Evolutionary conservation across 164 flowering plant genomes (phyloP).

Genomic region (Annona cherimola): DNA sequence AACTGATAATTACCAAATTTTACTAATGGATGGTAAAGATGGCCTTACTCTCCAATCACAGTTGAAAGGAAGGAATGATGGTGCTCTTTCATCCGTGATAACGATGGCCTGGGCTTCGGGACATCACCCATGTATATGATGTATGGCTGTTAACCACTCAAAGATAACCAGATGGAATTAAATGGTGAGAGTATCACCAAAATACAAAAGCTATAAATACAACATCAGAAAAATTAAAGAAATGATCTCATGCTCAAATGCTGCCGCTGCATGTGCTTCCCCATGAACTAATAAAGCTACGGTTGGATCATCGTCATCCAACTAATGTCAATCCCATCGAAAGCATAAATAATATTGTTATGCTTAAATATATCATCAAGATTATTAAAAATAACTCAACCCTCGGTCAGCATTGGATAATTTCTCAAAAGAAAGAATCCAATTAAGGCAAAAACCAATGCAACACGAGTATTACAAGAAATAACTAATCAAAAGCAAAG

Average conservation of each 20-base stretch:
- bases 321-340: background rate
- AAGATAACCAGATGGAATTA: background rate
- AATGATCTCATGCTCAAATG: background rate
- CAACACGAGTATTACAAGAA: background rate
- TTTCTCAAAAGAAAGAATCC: background rate
- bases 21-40: background rate
- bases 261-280: background rate
- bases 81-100: background rate
- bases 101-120: background rate
- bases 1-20: no score
- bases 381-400: background rate
- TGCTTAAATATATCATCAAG: background rate
- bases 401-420: background rate
- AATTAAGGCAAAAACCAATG: background rate
- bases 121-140: slow-evolving; percentile 13
- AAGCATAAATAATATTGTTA: background rate
- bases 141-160: slow-evolving; percentile 2
- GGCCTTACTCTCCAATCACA: slow-evolving; percentile 10
- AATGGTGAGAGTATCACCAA: background rate
- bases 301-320: background rate
- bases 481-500: no score
- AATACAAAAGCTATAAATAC: background rate
- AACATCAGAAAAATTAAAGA: background rate
- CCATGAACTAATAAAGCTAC: background rate
- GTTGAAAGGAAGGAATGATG: slow-evolving; percentile 3